Evolutionary conservation across 139 green algal genomes (phyloP).

Genomic region (Axilococcus clingmanii): DNA sequence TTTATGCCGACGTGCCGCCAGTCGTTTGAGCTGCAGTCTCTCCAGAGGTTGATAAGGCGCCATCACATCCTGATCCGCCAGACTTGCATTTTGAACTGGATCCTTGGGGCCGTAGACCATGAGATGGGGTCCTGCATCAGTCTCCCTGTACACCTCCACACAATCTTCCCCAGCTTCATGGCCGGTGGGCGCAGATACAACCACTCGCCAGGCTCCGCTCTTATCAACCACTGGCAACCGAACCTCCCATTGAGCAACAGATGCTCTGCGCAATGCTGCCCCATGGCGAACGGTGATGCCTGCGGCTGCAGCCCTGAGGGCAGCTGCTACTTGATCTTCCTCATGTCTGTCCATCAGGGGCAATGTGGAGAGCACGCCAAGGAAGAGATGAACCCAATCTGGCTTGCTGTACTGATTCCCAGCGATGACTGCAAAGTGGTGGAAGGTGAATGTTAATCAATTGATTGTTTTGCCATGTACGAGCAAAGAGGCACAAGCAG

Average conservation of each 20-base stretch:
- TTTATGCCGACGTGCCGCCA: conserved; percentile 62
- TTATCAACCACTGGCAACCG: conserved; percentile 44
- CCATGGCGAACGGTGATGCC: conserved; percentile 6
- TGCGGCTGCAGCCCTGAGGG: conserved; percentile 40
- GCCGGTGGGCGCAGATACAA: conserved; percentile 76
- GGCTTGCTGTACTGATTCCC: conserved; percentile 2
- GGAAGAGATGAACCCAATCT: conserved; percentile 85
- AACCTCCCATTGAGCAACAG: conserved; percentile 75
- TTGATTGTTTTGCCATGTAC: too few relatives aligned
- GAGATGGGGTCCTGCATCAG: neutral
- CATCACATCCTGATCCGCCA: conserved; percentile 48
- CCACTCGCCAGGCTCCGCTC: conserved; percentile 64
- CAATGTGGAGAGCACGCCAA: conserved; percentile 49
- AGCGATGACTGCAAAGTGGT: conserved; percentile 3
- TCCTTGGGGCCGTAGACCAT: neutral
- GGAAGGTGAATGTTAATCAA: too few relatives aligned
- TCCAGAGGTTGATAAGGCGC: conserved; percentile 66
- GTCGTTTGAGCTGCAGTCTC: conserved; percentile 62
- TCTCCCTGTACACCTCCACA: conserved; percentile 83
- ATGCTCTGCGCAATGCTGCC: conserved; percentile 36
- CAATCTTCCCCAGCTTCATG: conserved; percentile 80
- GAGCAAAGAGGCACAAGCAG: too few relatives aligned
- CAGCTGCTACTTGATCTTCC: conserved; percentile 44
- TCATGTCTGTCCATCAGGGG: conserved; percentile 24
- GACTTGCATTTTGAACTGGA: neutral